Percentiles rank a stretch among this genome's conserved stretches.
These are phyloP conservation scores for Phaeosphaeriaceae sp. DNA, from an alignment of 2,329 filamentous ascomycete genomes.

Conservation along the genomic window DNA sequence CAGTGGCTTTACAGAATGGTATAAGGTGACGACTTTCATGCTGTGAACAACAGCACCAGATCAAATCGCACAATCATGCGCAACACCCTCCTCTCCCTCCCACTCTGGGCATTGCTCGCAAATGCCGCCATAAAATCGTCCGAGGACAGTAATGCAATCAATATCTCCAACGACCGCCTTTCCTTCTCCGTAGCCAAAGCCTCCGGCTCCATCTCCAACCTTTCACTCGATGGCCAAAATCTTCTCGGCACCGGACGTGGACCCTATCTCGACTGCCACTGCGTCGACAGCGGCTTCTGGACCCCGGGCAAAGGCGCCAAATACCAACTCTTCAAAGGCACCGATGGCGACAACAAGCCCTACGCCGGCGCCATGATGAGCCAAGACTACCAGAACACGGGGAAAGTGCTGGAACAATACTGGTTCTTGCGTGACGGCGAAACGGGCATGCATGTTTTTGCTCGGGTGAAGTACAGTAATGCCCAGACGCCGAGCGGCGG, in stretches of 20 bases:
- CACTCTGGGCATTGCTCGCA: slow-evolving; percentile 10
- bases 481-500: slow-evolving; percentile 62
- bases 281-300: slow-evolving; percentile 61
- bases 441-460: slow-evolving; percentile 68
- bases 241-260: slow-evolving; percentile 62
- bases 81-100: background rate
- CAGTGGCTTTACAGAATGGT: no score
- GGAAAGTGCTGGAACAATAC: slow-evolving; percentile 67
- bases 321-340: slow-evolving; percentile 60
- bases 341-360: slow-evolving; percentile 56
- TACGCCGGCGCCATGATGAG: slow-evolving; percentile 67
- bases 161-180: slow-evolving; percentile 22
- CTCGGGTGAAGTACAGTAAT: slow-evolving; percentile 66
- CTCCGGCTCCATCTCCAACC: slow-evolving; percentile 15
- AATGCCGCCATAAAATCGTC: slow-evolving; percentile 17
- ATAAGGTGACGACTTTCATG: no score
- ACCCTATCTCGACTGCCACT: slow-evolving; percentile 69
- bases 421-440: slow-evolving; percentile 69
- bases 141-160: slow-evolving; percentile 15
- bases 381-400: slow-evolving; percentile 64
- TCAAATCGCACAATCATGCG: background rate
- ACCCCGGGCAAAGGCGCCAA: slow-evolving; percentile 61
- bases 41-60: background rate
- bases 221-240: slow-evolving; percentile 57
- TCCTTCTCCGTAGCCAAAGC: slow-evolving; percentile 20